phyloP scores from a whole-genome alignment of 257 asterid species.

The Solanum peruvianum region DNA sequence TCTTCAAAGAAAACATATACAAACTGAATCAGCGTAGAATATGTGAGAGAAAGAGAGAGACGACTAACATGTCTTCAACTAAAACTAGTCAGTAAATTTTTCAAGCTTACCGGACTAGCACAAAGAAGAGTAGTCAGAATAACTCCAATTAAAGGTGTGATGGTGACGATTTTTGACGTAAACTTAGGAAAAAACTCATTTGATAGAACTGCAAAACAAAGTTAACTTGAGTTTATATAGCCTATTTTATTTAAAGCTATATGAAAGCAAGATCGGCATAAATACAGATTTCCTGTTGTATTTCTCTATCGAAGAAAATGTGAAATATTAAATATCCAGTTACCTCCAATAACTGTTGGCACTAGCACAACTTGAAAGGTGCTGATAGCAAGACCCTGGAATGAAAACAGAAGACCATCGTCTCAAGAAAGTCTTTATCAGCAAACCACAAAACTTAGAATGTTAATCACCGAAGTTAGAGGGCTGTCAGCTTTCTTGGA shows the following conservation, averaged over 20 bases:
- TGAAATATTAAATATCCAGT: slow-evolving; percentile 5
- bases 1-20: slow-evolving; percentile 32
- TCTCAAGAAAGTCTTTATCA: not conserved
- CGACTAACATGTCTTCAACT: not conserved
- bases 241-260: not conserved
- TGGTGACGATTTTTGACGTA: slow-evolving; percentile 65
- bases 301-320: not conserved
- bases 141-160: slow-evolving; percentile 87
- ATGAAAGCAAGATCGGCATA: not conserved
- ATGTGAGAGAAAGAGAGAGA: not conserved
- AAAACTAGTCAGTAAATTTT: not conserved
- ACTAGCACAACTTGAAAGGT: slow-evolving; percentile 94
- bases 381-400: slow-evolving; percentile 92
- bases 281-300: not conserved
- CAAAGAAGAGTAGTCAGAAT: slow-evolving; percentile 90
- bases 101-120: slow-evolving; percentile 85
- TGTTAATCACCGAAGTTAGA: not conserved
- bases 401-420: not conserved
- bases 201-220: slow-evolving; percentile 54
- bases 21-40: not conserved
- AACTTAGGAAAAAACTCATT: slow-evolving; percentile 88
- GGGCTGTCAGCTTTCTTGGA: not conserved
- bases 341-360: slow-evolving; percentile 95
- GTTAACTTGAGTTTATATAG: not conserved
- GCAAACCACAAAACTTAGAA: not conserved